Evolutionary conservation across 306 rosid species (phyloP).

Genomic region (Cicer pinnatifidum): DNA sequence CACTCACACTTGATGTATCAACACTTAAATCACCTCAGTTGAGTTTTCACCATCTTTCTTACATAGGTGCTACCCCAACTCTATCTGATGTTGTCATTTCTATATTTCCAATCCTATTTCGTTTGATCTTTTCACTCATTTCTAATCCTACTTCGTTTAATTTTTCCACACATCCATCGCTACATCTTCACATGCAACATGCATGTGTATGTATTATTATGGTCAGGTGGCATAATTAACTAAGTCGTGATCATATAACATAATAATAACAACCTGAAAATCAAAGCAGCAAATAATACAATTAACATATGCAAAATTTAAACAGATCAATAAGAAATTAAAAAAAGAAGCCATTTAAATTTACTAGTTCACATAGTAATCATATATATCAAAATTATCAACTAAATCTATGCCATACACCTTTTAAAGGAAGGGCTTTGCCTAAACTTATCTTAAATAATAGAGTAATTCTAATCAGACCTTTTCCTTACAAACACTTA

Average conservation of each 20-base stretch:
- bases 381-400: constrained; percentile 6
- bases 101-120: no score
- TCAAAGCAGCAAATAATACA: neutral
- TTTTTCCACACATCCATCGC: no score
- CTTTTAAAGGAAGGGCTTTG: constrained; percentile 1
- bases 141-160: no score
- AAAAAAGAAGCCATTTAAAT: constrained; percentile 7
- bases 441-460: constrained; percentile 23
- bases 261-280: neutral
- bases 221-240: neutral
- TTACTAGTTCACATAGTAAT: neutral
- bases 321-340: neutral
- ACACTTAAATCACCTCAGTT: no score
- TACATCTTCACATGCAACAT: no score
- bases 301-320: neutral
- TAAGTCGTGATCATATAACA: neutral
- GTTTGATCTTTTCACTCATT: no score
- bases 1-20: no score
- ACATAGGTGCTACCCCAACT: no score
- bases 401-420: constrained; percentile 20
- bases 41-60: no score
- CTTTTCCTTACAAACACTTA: constrained; percentile 34
- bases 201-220: neutral
- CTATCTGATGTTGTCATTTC: no score
- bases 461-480: constrained; percentile 14